Evolutionary conservation across 768 basidiomycete species (phyloP), one percentile per base, ranked within the genome.

Genomic region (Dacryopinax spathularia): DNA sequence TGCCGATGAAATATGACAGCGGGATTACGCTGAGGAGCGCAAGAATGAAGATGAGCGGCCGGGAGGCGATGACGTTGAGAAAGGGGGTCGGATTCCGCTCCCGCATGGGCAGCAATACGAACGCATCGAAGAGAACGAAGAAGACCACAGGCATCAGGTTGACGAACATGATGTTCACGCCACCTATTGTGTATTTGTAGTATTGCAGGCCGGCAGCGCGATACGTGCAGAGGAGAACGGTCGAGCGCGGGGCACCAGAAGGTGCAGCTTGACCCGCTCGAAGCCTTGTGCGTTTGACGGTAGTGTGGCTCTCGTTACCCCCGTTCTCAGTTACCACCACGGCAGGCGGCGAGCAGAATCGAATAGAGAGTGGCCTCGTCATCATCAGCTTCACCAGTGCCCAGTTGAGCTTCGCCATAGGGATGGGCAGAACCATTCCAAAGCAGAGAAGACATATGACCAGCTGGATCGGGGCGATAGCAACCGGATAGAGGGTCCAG

Each of bases 181-280:
- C 96, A 20, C 96, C 92, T 60, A 99, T 82, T 4, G 96, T 99
- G 73, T 99, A 99, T 79, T 99, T 99, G 87, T 90, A 97, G 76
- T 96, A 98, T 73, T 94, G 81, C 69, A 84, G 77, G 1, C 95
- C 96, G 61, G 86, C 80, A 1, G 96, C 96, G 25, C 85, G 85
- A 73, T 98, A 98, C 2, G 88, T 95, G 76, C 96, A 99, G 31
- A 99, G 82, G 29, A 99, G 78, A 5, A 99, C 89, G 0, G 89
- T 97, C 41, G 91, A 88, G 34, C 80, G 81, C 1, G 87, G 86
- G n/a, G 82, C 84, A 20, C 87, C 88, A 2, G 77, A 82, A 2
- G 96, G 96, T 0, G 95, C 93, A 1, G 82, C 79, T 75, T 99
- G 95, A 33, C 96, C 96, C 22, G 89, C 87, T 9, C 86, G 82